Evolutionary conservation across 176 grass and related monocot genomes (phyloP), one percentile per base, ranked within the genome.

Genomic region (Bothriochloa decipiens): DNA sequence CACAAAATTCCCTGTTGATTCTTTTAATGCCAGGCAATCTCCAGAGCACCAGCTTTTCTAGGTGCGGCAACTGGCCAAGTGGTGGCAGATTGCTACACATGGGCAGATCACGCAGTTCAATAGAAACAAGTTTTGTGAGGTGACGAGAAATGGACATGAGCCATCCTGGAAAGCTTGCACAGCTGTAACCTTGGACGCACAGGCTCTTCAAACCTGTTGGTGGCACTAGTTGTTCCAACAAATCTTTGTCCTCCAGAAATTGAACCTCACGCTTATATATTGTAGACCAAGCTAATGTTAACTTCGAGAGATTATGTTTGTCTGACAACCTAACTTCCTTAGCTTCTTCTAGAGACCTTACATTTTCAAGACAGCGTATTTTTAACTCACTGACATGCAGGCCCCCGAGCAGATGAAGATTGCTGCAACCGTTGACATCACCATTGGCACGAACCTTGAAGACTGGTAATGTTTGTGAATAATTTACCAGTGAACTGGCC

Each of bases 21-120:
- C 6, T 67, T 67, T 6, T 8, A 18, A 67, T 18, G 6, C 29
- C 8, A 16, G 14, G 6, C 29, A 67, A 32, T 0, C 0, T 8
- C 3, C 0, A 7, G 64, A 67, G 64, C 7, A 0, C 0, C 2
- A 67, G 29, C 2, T 8, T 0, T 18, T 35, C 3, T 18, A 67
- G 26, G 29, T 35, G 29, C 8, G 15, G 13, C 8, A 67, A 8
- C 52, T 22, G 52, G 8, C 52, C 52, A 8, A 57, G 52, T 57
- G 52, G 52, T 57, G 52, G 52, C 2, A 67, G 29, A 2, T 7
- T 35, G 14, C 6, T 67, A 36, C 65, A 68, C 0, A 1, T 36
- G 0, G 16, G 65, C 16, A 68, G 15, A 36, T 36, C 1, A 0
- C 3, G 0, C 8, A 68, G 17, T 1, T 3, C 2, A 68, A 68